These are phyloP conservation scores for Didymella pomorum DNA, from an alignment of 2,329 filamentous ascomycete species.

Conservation along the genomic window DNA sequence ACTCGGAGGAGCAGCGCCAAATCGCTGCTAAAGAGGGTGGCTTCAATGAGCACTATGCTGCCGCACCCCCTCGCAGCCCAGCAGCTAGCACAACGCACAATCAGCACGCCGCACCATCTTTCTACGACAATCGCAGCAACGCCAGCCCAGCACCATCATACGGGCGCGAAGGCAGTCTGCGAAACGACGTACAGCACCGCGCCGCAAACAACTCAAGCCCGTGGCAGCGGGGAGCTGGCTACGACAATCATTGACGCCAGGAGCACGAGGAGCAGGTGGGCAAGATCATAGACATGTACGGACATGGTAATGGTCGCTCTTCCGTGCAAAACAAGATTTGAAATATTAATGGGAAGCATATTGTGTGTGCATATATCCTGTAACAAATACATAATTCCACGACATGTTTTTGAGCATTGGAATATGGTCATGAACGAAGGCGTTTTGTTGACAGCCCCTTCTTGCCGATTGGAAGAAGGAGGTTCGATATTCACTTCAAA, in stretches of 20 bases:
- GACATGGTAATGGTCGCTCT: slow-evolving; percentile 46
- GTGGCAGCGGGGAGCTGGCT: slow-evolving; percentile 72
- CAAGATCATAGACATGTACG: slow-evolving; percentile 48
- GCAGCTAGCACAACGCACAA: slow-evolving; percentile 46
- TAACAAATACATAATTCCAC: slow-evolving; percentile 24
- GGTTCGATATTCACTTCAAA: slow-evolving; percentile 13
- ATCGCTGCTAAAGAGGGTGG: slow-evolving; percentile 45
- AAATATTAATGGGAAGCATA: slow-evolving; percentile 29
- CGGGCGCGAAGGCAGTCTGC: slow-evolving; percentile 19
- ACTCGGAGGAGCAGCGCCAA: slow-evolving; percentile 55
- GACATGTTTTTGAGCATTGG: slow-evolving; percentile 27
- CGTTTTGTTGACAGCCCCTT: slow-evolving; percentile 25
- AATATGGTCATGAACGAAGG: slow-evolving; percentile 36
- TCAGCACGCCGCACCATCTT: slow-evolving; percentile 30
- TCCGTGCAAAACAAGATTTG: slow-evolving; percentile 38
- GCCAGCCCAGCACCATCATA: slow-evolving; percentile 41
- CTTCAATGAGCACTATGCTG: slow-evolving; percentile 53
- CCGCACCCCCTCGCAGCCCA: slow-evolving; percentile 58
- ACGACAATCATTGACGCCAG: slow-evolving; percentile 65
- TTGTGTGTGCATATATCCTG: slow-evolving; percentile 38
- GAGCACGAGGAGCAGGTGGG: slow-evolving; percentile 48
- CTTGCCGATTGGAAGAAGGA: slow-evolving; percentile 16
- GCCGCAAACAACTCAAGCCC: slow-evolving; percentile 65
- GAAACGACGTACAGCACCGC: slow-evolving; percentile 49
- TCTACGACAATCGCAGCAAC: slow-evolving; percentile 46